phyloP scores from a whole-genome alignment of 805 yeast species.

The Candida palmyrensis region DNA sequence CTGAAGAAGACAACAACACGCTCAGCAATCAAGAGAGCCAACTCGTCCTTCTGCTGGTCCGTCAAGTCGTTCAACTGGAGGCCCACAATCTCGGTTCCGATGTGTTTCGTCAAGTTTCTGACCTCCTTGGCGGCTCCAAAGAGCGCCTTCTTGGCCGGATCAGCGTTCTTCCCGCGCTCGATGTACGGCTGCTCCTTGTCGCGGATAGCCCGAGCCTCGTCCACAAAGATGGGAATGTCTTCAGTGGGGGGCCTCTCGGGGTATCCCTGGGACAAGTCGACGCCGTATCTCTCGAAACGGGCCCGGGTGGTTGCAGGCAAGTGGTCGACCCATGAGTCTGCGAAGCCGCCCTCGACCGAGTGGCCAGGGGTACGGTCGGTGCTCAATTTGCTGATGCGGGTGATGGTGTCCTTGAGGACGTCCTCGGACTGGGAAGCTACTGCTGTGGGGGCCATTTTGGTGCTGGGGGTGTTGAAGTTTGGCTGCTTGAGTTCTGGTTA shows the following conservation, averaged over 20 bases:
- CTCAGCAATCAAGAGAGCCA: slow-evolving; percentile 25
- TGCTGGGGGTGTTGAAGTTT: too few relatives aligned
- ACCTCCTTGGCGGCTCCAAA: slow-evolving; percentile 25
- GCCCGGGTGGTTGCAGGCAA: slow-evolving; percentile 18
- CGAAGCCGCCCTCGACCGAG: slow-evolving; percentile 6
- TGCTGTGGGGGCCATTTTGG: too few relatives aligned
- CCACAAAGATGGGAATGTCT: slow-evolving; percentile 22
- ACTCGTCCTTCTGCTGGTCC: slow-evolving; percentile 24
- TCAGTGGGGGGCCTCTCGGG: slow-evolving; percentile 18
- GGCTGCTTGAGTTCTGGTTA: too few relatives aligned
- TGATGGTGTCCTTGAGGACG: too few relatives aligned
- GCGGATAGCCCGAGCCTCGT: slow-evolving; percentile 23
- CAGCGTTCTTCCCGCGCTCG: slow-evolving; percentile 25
- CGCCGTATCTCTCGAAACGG: slow-evolving; percentile 18
- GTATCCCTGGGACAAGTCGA: slow-evolving; percentile 23
- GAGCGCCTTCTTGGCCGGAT: slow-evolving; percentile 25
- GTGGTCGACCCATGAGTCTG: slow-evolving; percentile 11
- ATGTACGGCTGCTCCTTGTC: slow-evolving; percentile 17
- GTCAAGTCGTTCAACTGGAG: slow-evolving; percentile 22
- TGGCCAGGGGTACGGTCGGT: slow-evolving; percentile 7
- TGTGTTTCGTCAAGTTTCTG: slow-evolving; percentile 18
- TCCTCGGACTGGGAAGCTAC: too few relatives aligned
- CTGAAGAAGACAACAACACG: slow-evolving; percentile 26
- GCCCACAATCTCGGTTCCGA: slow-evolving; percentile 28
- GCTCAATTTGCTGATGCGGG: slow-evolving; percentile 5